Base-by-base conservation (phyloP, 768 basidiomycete species). In the Mycena rosella region DNA sequence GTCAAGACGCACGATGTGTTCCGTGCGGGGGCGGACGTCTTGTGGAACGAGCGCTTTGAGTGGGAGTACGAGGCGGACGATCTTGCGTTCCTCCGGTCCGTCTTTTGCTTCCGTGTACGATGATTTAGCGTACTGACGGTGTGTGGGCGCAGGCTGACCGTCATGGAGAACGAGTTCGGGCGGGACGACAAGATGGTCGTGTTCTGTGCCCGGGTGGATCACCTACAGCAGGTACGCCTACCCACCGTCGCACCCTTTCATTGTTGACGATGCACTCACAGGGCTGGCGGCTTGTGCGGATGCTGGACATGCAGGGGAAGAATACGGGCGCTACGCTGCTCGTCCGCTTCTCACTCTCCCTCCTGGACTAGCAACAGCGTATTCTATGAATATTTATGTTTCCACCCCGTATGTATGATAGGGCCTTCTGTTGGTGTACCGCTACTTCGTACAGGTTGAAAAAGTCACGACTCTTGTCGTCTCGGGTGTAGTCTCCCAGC, bases 271-370 rank as follows among this genome's bases (percentile, higher is more conserved):
- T n/a, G 42, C 8, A 8, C 6, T 45, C 15, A 17, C 27, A 78
- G 65, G 87, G 84, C 29, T 88, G 84, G 86, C 79, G 83, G 22
- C 68, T 88, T 32, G 74, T 87, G 32, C 80, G 84, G 42, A 78
- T 90, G 77, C 72, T 90, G 59, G 80, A 87, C 70, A 78, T 75
- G 78, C 78, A 80, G 30, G 88, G 89, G 14, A 88, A 87, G 74
- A 75, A 81, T 71, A 81, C 81, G 6, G 84, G 84, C 18, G 80
- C 84, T 5, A 82, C 75, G 1, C 65, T 80, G 0, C 74, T 83
- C 15, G 77, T 77, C 2, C 73, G 71, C 17, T 74, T 76, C 51
- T 67, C 70, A 3, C 0, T 30, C 2, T 30, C 34, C 8, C 32
- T 29, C 20, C 40, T 53, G n/a, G 29, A 59, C 20, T 63, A 63